Evolutionary conservation across 345 rosid species (phyloP).

Genomic region (Populus alba): DNA sequence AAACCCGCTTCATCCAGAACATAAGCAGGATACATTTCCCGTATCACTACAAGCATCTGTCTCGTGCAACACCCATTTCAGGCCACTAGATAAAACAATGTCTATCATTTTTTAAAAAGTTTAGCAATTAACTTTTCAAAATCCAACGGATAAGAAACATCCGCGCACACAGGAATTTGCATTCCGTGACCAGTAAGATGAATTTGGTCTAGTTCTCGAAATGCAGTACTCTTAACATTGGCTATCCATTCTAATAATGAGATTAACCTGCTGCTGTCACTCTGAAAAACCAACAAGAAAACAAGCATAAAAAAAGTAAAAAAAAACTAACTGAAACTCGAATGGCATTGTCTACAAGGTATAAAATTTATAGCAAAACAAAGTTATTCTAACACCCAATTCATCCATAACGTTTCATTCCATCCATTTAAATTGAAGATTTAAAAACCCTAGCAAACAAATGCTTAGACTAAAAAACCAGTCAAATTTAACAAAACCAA

Average conservation of each 20-base stretch:
- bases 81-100: not conserved
- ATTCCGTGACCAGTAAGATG: not conserved
- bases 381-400: conserved; percentile 5
- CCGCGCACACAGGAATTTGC: not conserved
- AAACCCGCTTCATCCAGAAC: not conserved
- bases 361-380: not conserved
- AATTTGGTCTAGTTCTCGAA: not conserved
- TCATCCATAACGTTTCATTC: not conserved
- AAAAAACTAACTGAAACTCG: not conserved
- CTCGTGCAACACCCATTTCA: not conserved
- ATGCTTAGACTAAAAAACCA: not conserved
- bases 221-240: not conserved
- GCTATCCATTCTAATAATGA: not conserved
- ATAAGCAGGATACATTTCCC: not conserved
- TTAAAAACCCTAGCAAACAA: not conserved
- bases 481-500: conserved; percentile 5
- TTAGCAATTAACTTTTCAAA: not conserved
- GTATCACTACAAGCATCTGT: not conserved
- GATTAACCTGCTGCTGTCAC: not conserved
- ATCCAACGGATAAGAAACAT: not conserved
- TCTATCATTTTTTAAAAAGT: not conserved
- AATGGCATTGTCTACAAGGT: not conserved
- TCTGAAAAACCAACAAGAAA: not conserved
- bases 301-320: not conserved
- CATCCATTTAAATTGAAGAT: not conserved